Percentiles rank a stretch among this genome's conserved stretches.
Evolutionary conservation across 768 basidiomycete species (phyloP).

Genomic region (Termitomyces sp.): DNA sequence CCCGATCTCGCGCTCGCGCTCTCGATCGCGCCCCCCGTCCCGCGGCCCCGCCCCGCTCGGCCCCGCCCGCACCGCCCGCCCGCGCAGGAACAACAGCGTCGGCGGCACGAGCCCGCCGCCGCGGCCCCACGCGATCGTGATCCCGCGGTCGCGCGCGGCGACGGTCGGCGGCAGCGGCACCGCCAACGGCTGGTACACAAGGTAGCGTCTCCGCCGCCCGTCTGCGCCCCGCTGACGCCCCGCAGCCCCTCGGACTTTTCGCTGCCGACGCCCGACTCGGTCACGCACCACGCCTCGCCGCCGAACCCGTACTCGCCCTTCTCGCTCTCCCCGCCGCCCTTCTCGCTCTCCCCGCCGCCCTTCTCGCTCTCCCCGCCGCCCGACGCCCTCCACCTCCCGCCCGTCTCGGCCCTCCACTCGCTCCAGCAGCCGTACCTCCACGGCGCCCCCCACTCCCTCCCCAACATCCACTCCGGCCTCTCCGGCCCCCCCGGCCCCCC

Average conservation of each 20-base stretch:
- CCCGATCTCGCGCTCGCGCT: conserved; percentile 33
- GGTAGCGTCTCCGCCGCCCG: conserved; percentile 16
- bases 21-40: conserved; percentile 35
- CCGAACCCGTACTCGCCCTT: conserved; percentile 21
- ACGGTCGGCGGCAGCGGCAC: conserved; percentile 14
- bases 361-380: conserved; percentile 24
- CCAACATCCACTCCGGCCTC: conserved; percentile 15
- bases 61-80: conserved; percentile 48
- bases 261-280: conserved; percentile 37
- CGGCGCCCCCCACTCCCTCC: conserved; percentile 10
- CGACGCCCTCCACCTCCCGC: conserved; percentile 17
- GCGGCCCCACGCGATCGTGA: conserved; percentile 65
- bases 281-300: conserved; percentile 22
- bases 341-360: conserved; percentile 22
- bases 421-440: conserved; percentile 9
- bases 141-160: conserved; percentile 33
- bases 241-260: conserved; percentile 25
- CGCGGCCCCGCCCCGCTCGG: conserved; percentile 30
- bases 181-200: conserved; percentile 22
- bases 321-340: conserved; percentile 22
- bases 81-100: conserved; percentile 56
- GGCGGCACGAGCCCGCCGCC: conserved; percentile 50
- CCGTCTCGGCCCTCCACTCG: conserved; percentile 14
- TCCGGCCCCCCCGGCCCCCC: background rate
- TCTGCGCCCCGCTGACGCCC: background rate